Conservation (phyloP, 169 alveolate genomes). For the Plasmodium ovale region DNA sequence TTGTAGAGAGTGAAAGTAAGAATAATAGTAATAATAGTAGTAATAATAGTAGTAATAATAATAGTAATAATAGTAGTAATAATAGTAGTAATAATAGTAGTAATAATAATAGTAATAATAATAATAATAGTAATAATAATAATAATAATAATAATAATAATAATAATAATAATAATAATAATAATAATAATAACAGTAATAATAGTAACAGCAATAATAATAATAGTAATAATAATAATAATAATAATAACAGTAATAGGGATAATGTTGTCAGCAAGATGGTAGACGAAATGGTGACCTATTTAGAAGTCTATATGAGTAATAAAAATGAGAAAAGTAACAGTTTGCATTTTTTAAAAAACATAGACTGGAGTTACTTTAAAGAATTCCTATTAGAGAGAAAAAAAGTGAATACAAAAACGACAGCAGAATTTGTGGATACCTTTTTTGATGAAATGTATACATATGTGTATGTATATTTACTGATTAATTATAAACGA, state of each 20-base stretch:
- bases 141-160: too few relatives aligned
- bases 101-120: too few relatives aligned
- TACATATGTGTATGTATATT: slow-evolving; percentile 26
- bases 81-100: too few relatives aligned
- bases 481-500: slow-evolving; percentile 35
- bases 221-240: too few relatives aligned
- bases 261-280: not conserved
- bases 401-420: slow-evolving; percentile 14
- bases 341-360: slow-evolving; percentile 20
- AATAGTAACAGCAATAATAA: too few relatives aligned
- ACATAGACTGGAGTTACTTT: slow-evolving; percentile 14
- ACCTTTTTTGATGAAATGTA: slow-evolving; percentile 53
- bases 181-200: too few relatives aligned
- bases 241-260: too few relatives aligned
- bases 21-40: not conserved
- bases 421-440: not conserved
- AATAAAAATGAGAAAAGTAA: not conserved
- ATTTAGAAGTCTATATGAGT: not conserved
- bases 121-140: too few relatives aligned
- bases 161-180: too few relatives aligned
- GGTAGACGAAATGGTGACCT: not conserved
- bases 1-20: slow-evolving; percentile 25
- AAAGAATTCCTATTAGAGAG: slow-evolving; percentile 45
- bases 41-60: slow-evolving; percentile 10
- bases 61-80: too few relatives aligned